Conservation (phyloP, 2,329 filamentous ascomycete species). For the Verticillium zaregamsianum region DNA sequence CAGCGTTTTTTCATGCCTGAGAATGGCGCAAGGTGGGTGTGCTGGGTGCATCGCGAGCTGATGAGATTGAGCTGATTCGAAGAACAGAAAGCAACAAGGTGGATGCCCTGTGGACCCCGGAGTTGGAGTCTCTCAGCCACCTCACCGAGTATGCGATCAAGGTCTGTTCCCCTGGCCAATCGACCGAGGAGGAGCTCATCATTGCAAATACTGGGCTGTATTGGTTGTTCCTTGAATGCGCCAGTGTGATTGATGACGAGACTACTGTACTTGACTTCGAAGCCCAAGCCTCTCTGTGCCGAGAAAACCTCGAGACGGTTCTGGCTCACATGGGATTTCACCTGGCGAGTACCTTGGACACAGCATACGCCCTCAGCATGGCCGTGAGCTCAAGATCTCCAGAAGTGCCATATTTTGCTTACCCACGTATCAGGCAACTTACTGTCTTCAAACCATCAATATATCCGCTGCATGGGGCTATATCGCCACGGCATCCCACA, state of each 20-base stretch:
- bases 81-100: conserved; percentile 2
- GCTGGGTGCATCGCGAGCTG: conserved; percentile 1
- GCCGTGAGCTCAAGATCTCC: conserved; percentile 11
- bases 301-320: conserved; percentile 16
- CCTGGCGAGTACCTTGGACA: conserved; percentile 10
- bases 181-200: conserved; percentile 14
- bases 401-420: too few species aligned
- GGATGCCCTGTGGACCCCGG: conserved; percentile 4
- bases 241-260: conserved; percentile 5
- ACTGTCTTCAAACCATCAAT: conserved; percentile 16
- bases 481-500: conserved; percentile 14
- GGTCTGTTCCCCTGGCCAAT: conserved; percentile 14
- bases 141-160: conserved; percentile 17
- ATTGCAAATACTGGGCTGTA: conserved; percentile 15
- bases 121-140: conserved; percentile 1
- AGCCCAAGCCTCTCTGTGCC: conserved; percentile 11
- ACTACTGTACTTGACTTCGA: conserved; percentile 6
- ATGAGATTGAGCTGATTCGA: too few species aligned
- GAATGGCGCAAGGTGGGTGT: conserved; percentile 10
- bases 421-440: conserved; percentile 8
- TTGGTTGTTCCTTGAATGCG: conserved; percentile 14
- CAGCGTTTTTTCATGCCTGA: conserved; percentile 8
- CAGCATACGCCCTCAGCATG: conserved; percentile 13
- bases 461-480: conserved; percentile 16
- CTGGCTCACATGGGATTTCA: conserved; percentile 16